phyloP scores from a whole-genome alignment of 306 rosid species.

The barrel medic (Medicago truncatula) region DNA sequence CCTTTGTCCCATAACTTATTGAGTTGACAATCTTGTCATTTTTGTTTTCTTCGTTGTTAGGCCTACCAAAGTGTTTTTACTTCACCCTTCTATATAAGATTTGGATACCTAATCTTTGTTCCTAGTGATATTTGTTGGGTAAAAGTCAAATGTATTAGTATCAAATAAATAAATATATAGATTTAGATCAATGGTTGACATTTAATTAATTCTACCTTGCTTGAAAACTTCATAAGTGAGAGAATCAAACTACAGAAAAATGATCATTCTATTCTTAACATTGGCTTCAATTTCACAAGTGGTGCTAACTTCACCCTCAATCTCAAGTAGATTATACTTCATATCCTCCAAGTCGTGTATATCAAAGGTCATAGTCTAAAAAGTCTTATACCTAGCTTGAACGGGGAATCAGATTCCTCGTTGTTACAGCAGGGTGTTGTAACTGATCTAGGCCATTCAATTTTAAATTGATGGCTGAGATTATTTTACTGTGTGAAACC shows the following conservation, averaged over 20 bases:
- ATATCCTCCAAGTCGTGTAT: too few species aligned
- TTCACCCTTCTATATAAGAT: neutral
- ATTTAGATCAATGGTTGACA: neutral
- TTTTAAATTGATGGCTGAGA: too few species aligned
- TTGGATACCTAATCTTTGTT: neutral
- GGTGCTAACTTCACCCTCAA: too few species aligned
- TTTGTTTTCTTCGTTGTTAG: neutral
- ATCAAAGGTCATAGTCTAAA: too few species aligned
- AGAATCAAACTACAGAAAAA: neutral
- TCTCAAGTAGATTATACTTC: too few species aligned
- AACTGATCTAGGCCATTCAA: too few species aligned
- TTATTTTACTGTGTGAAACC: too few species aligned
- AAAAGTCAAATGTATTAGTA: neutral
- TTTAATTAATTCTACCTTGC: neutral
- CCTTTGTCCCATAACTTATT: neutral
- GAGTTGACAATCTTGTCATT: neutral
- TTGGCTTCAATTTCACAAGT: neutral
- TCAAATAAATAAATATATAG: neutral
- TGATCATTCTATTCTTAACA: neutral
- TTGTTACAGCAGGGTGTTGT: too few species aligned
- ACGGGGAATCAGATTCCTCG: too few species aligned
- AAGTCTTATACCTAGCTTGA: too few species aligned
- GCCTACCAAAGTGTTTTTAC: neutral
- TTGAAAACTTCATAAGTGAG: neutral
- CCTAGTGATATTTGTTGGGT: neutral